Conservation (phyloP, 2,329 filamentous ascomycete species). For the Clonostachys byssicola region DNA sequence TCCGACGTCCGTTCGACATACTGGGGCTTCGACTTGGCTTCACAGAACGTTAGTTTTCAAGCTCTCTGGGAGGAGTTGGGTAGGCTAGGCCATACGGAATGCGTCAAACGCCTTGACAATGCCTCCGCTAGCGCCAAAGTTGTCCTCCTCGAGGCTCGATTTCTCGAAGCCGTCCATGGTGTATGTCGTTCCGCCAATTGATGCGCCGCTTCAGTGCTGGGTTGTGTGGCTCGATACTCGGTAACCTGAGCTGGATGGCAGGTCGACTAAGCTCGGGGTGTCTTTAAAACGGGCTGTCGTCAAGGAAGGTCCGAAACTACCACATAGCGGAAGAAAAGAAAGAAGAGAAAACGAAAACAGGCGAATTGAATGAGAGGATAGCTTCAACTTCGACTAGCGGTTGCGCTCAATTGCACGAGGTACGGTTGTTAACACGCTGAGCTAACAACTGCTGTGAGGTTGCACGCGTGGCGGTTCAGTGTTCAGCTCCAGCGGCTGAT, state of each 20-base stretch:
- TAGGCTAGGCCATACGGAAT: constrained; percentile 65
- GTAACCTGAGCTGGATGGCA: too few species aligned
- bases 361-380: neutral
- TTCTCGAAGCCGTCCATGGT: constrained; percentile 77
- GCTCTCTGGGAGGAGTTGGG: constrained; percentile 3
- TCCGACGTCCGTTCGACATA: constrained; percentile 81
- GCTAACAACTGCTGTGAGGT: too few species aligned
- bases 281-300: too few species aligned
- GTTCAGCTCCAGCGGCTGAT: too few species aligned
- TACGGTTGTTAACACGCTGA: too few species aligned
- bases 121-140: constrained; percentile 70
- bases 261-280: too few species aligned
- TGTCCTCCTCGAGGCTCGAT: constrained; percentile 65
- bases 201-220: neutral
- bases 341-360: neutral
- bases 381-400: neutral
- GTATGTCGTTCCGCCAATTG: neutral
- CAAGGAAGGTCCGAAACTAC: neutral
- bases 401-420: too few species aligned
- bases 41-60: constrained; percentile 2
- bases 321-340: neutral
- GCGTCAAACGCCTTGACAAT: constrained; percentile 90
- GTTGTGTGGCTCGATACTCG: too few species aligned
- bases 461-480: too few species aligned
- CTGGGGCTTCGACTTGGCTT: constrained; percentile 95